Base-by-base conservation (phyloP, 306 rosid species). In the Senna tora region DNA sequence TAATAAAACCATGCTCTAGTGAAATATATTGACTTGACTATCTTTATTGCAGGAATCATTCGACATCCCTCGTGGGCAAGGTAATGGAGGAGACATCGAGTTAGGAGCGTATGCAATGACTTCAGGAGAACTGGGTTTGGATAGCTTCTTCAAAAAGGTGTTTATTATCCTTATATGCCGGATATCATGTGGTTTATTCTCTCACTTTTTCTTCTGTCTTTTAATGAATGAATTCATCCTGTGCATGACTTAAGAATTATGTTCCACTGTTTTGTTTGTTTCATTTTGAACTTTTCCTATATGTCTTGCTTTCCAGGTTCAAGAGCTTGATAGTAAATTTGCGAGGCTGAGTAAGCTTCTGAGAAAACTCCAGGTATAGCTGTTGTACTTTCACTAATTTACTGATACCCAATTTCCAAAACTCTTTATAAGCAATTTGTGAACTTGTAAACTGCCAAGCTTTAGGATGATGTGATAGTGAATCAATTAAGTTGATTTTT, bases 121-220 rank as follows among this genome's bases (percentile, higher is more conserved):
- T 75, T 77, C 88, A 68, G 97, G 89, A 80, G 98, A 91, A 36
- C 73, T 85, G 65, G 90, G 90, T 46, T 60, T 93, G 88, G 92
- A 87, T 6, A 61, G 2, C 74, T 94, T 94, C 83, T 91, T 94
- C 63, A 91, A 79, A 67, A 88, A 91, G 98, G 98, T 94, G 47
- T 36, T 49, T 33, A 30, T 9, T 43, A 68, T 59, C 38, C 65
- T 53, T 55, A 58, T 73, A 62, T 38, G 41, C 53, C 42, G 30
- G 32, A 59, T 7, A 58, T 52, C 32, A 47, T 21, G 13, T 67
- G 53, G 56, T 9, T 59, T 57, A 28, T 64, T 36, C 32, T 39
- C 65, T 75, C 30, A 21, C 62, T 10, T 61, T 52, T 16, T 13
- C 15, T 25, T 65, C 47, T 28, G 21, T 36, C 46, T n/a, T n/a